Evolutionary conservation across 371 early-diverging fungal species (phyloP), one percentile per base, ranked within the genome.

Genomic region (Funneliformis caledonium): DNA sequence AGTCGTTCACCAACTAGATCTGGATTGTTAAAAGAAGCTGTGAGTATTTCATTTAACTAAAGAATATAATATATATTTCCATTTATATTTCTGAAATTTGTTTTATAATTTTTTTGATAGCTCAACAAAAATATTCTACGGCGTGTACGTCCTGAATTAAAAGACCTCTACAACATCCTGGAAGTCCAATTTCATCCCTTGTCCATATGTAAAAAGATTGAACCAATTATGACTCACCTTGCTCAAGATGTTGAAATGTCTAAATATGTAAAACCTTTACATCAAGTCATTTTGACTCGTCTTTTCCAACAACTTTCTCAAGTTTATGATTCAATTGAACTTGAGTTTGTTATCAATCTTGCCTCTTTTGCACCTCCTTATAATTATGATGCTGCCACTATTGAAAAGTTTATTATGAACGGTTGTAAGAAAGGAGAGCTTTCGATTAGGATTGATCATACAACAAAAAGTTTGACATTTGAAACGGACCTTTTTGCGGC

Each of bases 171-270:
- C 92, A 92, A 96, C 86, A 93, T 96, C 48, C 91, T 99, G 73
- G 99, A 98, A 88, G 95, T 95, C 83, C 94, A 97, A 84, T 99
- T 99, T 94, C 97, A 98, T 81, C 99, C 99, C 76, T 90, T 99
- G 76, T 95, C 97, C 50, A 97, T 98, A 84, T 96, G 97, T 92
- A 93, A 96, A 87, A 95, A 94, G 91, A 94, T 98, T 83, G 93
- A 94, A 74, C 98, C 96, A 42, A 91, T 94, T 81, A 89, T 96
- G 88, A 83, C 88, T 73, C 88, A 92, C 76, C 87, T 96, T 45
- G 88, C 94, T 72, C 89, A 91, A 83, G 91, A 94, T 81, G 85
- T 89, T 70, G 94, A 95, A 76, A 88, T 95, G 82, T 88, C 89
- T 83, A 94, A 92, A 85, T 99, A 98, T 85, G 96, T 96, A 73